phyloP scores from a whole-genome alignment of 306 rosid genomes.

The Rosa lucieae region DNA sequence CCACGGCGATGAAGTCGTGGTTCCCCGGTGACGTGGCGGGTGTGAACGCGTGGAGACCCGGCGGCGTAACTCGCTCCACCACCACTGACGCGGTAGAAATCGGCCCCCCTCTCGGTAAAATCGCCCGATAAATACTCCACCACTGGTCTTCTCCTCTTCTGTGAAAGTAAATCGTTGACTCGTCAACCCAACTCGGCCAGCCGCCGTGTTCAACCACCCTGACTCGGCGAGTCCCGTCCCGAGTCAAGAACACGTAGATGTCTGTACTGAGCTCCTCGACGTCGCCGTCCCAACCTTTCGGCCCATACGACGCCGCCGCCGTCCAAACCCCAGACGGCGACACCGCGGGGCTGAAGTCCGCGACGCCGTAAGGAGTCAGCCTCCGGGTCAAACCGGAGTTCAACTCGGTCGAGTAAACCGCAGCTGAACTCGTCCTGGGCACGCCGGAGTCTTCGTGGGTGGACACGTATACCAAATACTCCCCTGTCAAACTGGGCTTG shows the following conservation, averaged over 20 bases:
- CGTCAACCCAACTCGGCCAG: slow-evolving; percentile 88
- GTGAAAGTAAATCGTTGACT: slow-evolving; percentile 72
- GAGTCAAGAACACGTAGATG: slow-evolving; percentile 64
- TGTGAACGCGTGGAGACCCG: slow-evolving; percentile 83
- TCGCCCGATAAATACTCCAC: slow-evolving; percentile 81
- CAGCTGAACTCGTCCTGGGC: slow-evolving; percentile 69
- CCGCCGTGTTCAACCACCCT: slow-evolving; percentile 85
- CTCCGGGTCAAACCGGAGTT: slow-evolving; percentile 59
- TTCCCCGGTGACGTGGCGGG: slow-evolving; percentile 78
- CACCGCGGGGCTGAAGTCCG: slow-evolving; percentile 82
- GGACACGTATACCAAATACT: slow-evolving; percentile 59
- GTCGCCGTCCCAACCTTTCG: slow-evolving; percentile 70
- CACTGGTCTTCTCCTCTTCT: slow-evolving; percentile 71
- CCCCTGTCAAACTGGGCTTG: slow-evolving; percentile 54
- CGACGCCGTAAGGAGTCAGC: slow-evolving; percentile 64
- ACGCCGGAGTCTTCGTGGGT: slow-evolving; percentile 63
- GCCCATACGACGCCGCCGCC: slow-evolving; percentile 83
- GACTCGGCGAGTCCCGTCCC: slow-evolving; percentile 62
- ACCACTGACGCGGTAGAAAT: slow-evolving; percentile 42
- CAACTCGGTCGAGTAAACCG: slow-evolving; percentile 74
- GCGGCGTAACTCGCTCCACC: slow-evolving; percentile 74
- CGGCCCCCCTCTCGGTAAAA: slow-evolving; percentile 38
- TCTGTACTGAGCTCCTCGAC: slow-evolving; percentile 77
- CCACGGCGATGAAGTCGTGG: slow-evolving; percentile 71
- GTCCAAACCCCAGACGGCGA: slow-evolving; percentile 79